These are phyloP conservation scores for Nyctanthes arbortristis DNA, from an alignment of 257 asterid species.

Conservation along the genomic window DNA sequence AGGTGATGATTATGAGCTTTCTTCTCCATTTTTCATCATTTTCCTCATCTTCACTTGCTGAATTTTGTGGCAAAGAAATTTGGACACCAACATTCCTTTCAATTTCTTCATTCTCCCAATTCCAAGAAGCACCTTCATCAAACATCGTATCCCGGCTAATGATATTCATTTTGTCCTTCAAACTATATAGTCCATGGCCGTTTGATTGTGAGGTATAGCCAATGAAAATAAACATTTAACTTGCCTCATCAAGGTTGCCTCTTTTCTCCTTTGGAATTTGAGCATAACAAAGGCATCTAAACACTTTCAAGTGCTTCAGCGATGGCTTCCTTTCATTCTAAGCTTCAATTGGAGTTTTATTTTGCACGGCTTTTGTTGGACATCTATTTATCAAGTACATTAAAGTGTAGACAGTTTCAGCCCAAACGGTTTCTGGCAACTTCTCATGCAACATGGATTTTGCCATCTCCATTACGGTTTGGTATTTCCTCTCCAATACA, in stretches of 20 bases:
- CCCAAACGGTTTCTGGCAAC: too few species aligned
- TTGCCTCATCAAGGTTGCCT: not conserved
- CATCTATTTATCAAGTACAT: too few species aligned
- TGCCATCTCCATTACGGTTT: too few species aligned
- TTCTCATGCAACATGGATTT: too few species aligned
- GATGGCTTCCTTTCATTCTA: conserved; percentile 2
- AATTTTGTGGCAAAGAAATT: too few species aligned
- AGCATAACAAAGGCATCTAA: too few species aligned
- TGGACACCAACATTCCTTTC: not conserved
- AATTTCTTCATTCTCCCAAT: too few species aligned
- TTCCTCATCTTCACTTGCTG: too few species aligned
- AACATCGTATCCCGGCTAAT: not conserved
- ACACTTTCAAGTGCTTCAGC: not conserved
- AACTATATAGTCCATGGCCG: conserved; percentile 1
- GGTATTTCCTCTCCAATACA: not conserved
- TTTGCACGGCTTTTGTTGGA: too few species aligned
- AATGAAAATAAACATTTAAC: not conserved
- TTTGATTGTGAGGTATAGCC: conserved; percentile 3
- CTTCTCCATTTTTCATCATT: too few species aligned
- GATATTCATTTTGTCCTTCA: not conserved
- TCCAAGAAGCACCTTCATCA: conserved; percentile 1
- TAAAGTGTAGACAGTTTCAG: too few species aligned
- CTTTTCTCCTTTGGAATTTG: conserved; percentile 3
- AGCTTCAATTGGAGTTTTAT: not conserved
- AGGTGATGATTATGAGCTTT: too few species aligned